These are phyloP conservation scores for Globisporangium okanoganense DNA, from an alignment of 352 stramenopile genomes.

Conservation along the genomic window DNA sequence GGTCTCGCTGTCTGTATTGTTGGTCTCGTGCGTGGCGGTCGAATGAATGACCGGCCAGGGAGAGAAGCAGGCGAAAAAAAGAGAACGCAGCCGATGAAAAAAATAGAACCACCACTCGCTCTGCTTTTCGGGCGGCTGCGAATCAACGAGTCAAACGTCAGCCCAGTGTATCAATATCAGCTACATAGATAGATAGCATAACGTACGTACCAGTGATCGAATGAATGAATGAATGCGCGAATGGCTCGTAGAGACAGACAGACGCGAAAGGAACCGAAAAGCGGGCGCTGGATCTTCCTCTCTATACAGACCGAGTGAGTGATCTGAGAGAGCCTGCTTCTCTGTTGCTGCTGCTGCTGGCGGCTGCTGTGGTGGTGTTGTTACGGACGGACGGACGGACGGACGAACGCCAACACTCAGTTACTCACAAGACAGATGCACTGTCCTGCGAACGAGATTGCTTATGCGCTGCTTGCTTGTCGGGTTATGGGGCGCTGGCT, in stretches of 20 bases:
- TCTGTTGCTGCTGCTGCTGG: not conserved
- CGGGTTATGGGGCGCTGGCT: too few relatives aligned
- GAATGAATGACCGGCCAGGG: not conserved
- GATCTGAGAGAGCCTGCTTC: not conserved
- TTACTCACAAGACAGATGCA: too few relatives aligned
- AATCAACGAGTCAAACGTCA: not conserved
- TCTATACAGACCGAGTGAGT: not conserved
- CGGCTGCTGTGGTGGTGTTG: not conserved
- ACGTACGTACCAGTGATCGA: not conserved
- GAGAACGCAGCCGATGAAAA: too few relatives aligned
- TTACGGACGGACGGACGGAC: too few relatives aligned
- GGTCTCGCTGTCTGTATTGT: too few relatives aligned
- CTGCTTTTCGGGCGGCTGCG: not conserved
- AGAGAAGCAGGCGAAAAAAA: not conserved
- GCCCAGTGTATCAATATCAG: not conserved
- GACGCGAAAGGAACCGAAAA: not conserved
- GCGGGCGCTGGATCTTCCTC: slow-evolving; percentile 1
- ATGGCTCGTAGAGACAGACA: not conserved
- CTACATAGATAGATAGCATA: too few relatives aligned
- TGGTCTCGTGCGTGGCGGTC: not conserved
- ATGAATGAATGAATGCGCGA: not conserved
- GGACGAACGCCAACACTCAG: too few relatives aligned
- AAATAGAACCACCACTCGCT: too few relatives aligned
- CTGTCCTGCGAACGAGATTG: too few relatives aligned
- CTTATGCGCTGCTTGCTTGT: too few relatives aligned